Percentiles rank a stretch among this genome's conserved stretches.
Evolutionary conservation across 2,329 filamentous ascomycete genomes (phyloP).

Genomic region (Drechslerella stenobrocha): DNA sequence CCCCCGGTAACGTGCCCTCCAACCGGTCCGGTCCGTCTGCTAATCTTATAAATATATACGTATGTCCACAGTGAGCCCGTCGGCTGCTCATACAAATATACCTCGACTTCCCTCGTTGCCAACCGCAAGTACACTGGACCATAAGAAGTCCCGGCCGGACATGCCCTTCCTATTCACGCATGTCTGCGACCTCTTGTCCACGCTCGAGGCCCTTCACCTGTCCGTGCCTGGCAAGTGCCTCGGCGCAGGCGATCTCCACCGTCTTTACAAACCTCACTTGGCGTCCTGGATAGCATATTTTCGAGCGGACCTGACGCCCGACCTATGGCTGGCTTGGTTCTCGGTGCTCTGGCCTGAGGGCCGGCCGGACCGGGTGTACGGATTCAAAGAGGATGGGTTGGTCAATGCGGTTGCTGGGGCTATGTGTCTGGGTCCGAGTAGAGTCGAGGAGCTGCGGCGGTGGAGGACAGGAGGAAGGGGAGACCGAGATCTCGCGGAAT

Average conservation of each 20-base stretch:
- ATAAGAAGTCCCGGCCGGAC: too few species aligned
- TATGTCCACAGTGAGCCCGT: neutral
- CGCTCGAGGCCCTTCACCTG: constrained; percentile 48
- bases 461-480: constrained; percentile 48
- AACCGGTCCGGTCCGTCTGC: too few species aligned
- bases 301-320: constrained; percentile 45
- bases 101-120: neutral
- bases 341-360: constrained; percentile 50
- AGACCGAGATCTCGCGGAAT: constrained; percentile 49
- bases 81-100: neutral
- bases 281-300: constrained; percentile 50
- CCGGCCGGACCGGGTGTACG: constrained; percentile 50
- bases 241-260: constrained; percentile 20
- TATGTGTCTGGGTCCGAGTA: constrained; percentile 46
- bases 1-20: too few species aligned
- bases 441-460: constrained; percentile 44
- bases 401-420: constrained; percentile 48
- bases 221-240: constrained; percentile 19
- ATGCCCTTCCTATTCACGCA: constrained; percentile 51
- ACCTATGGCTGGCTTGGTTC: constrained; percentile 48
- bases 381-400: constrained; percentile 49
- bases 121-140: neutral
- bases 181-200: constrained; percentile 50
- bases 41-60: too few species aligned
- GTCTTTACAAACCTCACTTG: constrained; percentile 35